Evolutionary conservation across 2,329 filamentous ascomycete species (phyloP), one percentile per base, ranked within the genome.

Genomic region (Alternaria gaisen): DNA sequence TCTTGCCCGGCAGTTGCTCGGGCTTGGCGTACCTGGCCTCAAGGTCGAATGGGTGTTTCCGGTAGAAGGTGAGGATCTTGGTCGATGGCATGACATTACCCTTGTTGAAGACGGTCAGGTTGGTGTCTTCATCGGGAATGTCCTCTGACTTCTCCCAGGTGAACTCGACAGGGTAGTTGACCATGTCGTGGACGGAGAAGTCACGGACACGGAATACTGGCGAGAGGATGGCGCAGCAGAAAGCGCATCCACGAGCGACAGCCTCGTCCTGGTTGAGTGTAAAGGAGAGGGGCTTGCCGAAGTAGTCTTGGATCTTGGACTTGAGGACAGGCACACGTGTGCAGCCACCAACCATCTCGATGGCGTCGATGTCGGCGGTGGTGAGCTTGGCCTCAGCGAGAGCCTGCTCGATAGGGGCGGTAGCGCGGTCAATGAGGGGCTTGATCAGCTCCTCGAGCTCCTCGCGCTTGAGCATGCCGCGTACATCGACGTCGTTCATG

Each of bases 61-160:
- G 91, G 87, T 98, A 99, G 85, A 99, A 99, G 40, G 95, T 99
- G 56, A 99, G 89, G 69, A 99, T 98, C 87, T 99, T 99, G 68
- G 95, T 99, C 6, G 94, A 98, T 56, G 95, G 95, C 86, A 99
- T 90, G 66, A 97, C 89, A 77, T 97, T 97, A 80, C 94, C 94
- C 81, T 91, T 93, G 87, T 95, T 96, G 83, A 99, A 99, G 75
- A 99, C 95, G 36, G 92, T 97, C 72, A 99, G 85, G 83, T 90
- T 96, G 57, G 95, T 98, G 80, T 98, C 95, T 85, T 99, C 95
- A 73, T 99, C 95, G 26, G 95, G 95, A 72, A 99, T 99, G 76
- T 99, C 95, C 61, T 93, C 89, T 26, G 94, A 96, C 86, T 98
- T 97, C 85, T 99, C 95, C 95, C 95, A 99, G 54, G 90, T 91